Evolutionary conservation across 2,329 filamentous ascomycete genomes (phyloP).

Genomic region (Aspergillus alliaceus): DNA sequence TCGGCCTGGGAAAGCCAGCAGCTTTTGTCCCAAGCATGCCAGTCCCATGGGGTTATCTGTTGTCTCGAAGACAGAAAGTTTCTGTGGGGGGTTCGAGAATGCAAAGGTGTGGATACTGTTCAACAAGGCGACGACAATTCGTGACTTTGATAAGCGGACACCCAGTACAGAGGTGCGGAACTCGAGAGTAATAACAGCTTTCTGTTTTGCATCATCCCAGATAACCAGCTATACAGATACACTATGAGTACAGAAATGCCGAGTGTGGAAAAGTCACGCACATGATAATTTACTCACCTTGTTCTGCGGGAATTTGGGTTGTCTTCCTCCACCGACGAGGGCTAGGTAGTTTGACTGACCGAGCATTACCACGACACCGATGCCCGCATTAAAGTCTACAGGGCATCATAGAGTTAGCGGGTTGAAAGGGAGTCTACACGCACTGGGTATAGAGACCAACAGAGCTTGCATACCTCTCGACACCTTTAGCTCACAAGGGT

Average conservation of each 20-base stretch:
- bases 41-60: constrained; percentile 80
- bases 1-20: constrained; percentile 82
- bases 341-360: constrained; percentile 83
- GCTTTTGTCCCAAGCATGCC: constrained; percentile 71
- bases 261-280: not conserved
- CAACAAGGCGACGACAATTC: constrained; percentile 76
- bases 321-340: constrained; percentile 81
- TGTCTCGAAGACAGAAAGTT: constrained; percentile 78
- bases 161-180: constrained; percentile 78
- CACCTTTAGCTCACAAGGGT: constrained; percentile 69
- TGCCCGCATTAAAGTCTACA: constrained; percentile 74
- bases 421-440: not conserved
- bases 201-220: constrained; percentile 84
- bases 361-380: constrained; percentile 83
- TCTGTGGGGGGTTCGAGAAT: constrained; percentile 70
- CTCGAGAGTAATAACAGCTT: constrained; percentile 72
- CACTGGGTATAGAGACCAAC: not conserved
- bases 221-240: constrained; percentile 61
- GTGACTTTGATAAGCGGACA: constrained; percentile 72
- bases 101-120: constrained; percentile 80
- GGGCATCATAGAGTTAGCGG: not conserved
- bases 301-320: constrained; percentile 82
- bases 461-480: constrained; percentile 51
- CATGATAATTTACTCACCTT: constrained; percentile 57
- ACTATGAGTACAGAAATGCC: not conserved